These are phyloP conservation scores for Tillandsia fasciculata DNA, from an alignment of 176 grass and related monocot species.

Conservation along the genomic window DNA sequence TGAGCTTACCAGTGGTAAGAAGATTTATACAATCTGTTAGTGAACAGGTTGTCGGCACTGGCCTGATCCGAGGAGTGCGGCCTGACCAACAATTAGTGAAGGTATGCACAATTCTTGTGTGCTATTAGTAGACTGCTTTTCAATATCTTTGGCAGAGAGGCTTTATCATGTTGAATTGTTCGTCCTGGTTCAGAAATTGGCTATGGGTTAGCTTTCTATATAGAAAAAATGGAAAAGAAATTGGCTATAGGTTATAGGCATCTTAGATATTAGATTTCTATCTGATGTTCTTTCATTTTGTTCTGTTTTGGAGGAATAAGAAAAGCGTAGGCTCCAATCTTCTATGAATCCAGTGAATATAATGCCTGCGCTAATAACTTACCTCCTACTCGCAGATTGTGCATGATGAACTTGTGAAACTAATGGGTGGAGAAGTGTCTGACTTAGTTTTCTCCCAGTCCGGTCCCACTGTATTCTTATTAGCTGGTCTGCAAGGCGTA, in stretches of 20 bases:
- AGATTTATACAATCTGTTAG: constrained; percentile 75
- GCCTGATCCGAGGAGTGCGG: constrained; percentile 66
- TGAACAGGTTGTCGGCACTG: constrained; percentile 66
- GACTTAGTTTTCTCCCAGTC: constrained; percentile 70
- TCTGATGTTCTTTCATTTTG: too few species aligned
- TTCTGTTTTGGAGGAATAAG: too few species aligned
- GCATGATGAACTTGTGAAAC: constrained; percentile 73
- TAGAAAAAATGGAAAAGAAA: constrained; percentile 1
- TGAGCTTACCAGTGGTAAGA: constrained; percentile 80
- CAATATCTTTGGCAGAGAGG: background rate
- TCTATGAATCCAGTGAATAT: background rate
- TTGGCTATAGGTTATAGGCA: too few species aligned
- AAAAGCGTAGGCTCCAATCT: too few species aligned
- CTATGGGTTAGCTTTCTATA: background rate
- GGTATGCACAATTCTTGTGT: constrained; percentile 31
- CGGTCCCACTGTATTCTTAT: constrained; percentile 67
- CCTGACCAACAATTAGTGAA: constrained; percentile 95
- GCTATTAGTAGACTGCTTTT: background rate
- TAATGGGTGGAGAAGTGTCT: constrained; percentile 93
- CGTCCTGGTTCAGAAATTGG: background rate
- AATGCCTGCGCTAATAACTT: constrained; percentile 1
- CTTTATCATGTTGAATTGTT: background rate
- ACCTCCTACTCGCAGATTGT: constrained; percentile 50
- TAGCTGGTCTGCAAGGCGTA: constrained; percentile 90
- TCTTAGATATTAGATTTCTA: too few species aligned